Evolutionary conservation across 345 rosid genomes (phyloP), one percentile per base, ranked within the genome.

Genomic region (Rhodamnia argentea): DNA sequence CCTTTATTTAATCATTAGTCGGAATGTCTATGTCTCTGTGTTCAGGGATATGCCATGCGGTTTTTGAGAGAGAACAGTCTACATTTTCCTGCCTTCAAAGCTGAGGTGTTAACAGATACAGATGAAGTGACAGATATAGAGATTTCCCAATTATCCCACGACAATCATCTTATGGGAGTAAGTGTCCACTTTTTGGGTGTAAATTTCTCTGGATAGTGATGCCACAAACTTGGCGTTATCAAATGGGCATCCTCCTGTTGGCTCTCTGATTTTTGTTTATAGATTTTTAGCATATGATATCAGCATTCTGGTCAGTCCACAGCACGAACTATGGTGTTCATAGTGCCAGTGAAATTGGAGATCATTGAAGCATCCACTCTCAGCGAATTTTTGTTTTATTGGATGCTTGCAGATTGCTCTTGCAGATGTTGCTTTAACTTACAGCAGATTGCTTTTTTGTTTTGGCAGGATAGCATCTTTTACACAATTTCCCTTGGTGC

Each of bases 401-500:
- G 81, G 47, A 70, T 37, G 81, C 81, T 37, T 70, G 47, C 47
- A 37, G 47, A 70, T 37, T 18, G 78, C 78, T 64, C 78, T 70
- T 70, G 47, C 26, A 10, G 81, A 24, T 37, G 47, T 70, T 70
- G 47, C 47, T 70, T 70, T 70, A 70, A 70, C 81, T 70, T 70
- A 70, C 47, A 18, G 47, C 81, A 70, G 47, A 70, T 70, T 37
- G 26, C 47, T 37, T 70, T 70, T 29, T 64, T 70, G 9, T 70
- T 70, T 70, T 11, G 4, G 87, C 98, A 98, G 99, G 97, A 95
- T 90, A 95, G 96, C 91, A 94, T 98, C 84, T 98, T 98, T 89
- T 95, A 96, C 91, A 95, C 95, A 16, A 91, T 98, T 88, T 95
- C 99, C 64, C 89, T 90, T 29, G 98, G 98, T 87, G 98, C 99